Evolutionary conservation across 2,329 filamentous ascomycete species (phyloP), one percentile per base, ranked within the genome.

Genomic region (Elsinoe necatrix): DNA sequence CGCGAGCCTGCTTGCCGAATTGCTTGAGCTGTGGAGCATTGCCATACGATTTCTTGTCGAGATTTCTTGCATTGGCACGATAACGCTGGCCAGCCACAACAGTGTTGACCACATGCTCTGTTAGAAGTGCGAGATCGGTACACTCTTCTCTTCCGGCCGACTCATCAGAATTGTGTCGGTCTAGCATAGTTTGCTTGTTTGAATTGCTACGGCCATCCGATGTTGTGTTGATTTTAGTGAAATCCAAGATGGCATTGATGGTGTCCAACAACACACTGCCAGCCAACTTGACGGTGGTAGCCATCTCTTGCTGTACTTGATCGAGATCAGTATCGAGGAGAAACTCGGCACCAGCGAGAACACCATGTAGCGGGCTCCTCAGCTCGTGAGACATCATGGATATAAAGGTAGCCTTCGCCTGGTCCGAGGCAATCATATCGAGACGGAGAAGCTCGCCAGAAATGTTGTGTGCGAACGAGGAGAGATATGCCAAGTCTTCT

Each of bases 381-480:
- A 80, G 66, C 59, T 80, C 78, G 61, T 80, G 78, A 29, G 70
- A 74, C 12, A 80, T 73, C 0, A 73, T 76, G 0, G 73, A 73
- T 8, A 80, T 73, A 41, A 80, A 77, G 3, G 76, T 75, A 0
- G 72, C 71, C 57, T 80, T 80, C 14, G 75, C 71, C 58, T 72
- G 70, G 25, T 77, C 73, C 4, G 71, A 65, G 7, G 68, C 68
- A 2, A 71, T 54, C 3, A 67, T 70, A 16, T 69, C 67, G 7
- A 74, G 63, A 6, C 71, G 62, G 16, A 66, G 62, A n/a, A 74
- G 58, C 57, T 73, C 67, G 8, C 66, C 67, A 61, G 68, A 69
- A 29, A 73, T 59, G 43, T 65, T 72, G 57, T 71, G 68, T 12
- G 67, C 68, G 57, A 75, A 74, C 4, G 69, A 66, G 29, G 68